Evolutionary conservation across 2,329 filamentous ascomycete species (phyloP).

Genomic region (Claviceps arundinis): DNA sequence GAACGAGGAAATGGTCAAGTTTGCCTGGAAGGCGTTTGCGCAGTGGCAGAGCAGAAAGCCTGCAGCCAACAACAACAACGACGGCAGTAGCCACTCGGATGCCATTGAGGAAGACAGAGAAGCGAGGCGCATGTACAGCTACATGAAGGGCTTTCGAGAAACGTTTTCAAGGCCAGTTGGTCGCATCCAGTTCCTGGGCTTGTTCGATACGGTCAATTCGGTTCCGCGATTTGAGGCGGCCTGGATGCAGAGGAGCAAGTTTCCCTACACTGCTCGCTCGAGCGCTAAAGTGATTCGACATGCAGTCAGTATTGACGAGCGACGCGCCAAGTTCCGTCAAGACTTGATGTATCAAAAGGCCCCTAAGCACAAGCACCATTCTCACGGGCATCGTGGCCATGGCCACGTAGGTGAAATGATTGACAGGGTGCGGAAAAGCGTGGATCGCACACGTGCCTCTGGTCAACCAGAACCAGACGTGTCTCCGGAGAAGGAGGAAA

Average conservation of each 20-base stretch:
- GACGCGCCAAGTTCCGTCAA: conserved; percentile 58
- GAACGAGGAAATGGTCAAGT: conserved; percentile 74
- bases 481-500: not conserved
- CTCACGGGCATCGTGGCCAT: conserved; percentile 13
- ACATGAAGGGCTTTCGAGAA: conserved; percentile 68
- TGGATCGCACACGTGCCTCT: conserved; percentile 3
- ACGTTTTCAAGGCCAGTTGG: conserved; percentile 67
- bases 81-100: conserved; percentile 15
- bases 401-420: conserved; percentile 11
- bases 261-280: conserved; percentile 51
- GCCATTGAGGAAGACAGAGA: conserved; percentile 17
- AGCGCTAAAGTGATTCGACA: conserved; percentile 51
- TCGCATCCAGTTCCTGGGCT: conserved; percentile 60
- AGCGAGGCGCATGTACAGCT: conserved; percentile 49
- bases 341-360: conserved; percentile 48
- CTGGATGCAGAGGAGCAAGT: conserved; percentile 69
- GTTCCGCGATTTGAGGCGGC: conserved; percentile 63
- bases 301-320: conserved; percentile 57
- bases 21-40: conserved; percentile 72
- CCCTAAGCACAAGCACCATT: conserved; percentile 8
- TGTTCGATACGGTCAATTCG: conserved; percentile 75
- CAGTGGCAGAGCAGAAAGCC: conserved; percentile 55
- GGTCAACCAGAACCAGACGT: not conserved
- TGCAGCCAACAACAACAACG: conserved; percentile 21
- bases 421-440: conserved; percentile 9